Conservation (phyloP, 768 basidiomycete genomes). For the Tephrocybe sp. region DNA sequence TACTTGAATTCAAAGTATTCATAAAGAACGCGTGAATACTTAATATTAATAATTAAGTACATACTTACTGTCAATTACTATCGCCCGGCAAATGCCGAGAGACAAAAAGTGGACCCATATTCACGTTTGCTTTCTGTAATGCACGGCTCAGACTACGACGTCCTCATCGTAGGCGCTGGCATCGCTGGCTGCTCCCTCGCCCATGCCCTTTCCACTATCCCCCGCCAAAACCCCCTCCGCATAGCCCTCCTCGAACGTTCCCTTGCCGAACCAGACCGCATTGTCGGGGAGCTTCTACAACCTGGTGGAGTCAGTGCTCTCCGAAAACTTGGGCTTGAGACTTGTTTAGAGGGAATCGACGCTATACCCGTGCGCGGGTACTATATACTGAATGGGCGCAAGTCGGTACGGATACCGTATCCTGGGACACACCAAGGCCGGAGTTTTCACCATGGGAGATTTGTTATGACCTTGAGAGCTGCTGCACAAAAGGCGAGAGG, state of each 20-base stretch:
- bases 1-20: no score
- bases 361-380: constrained; percentile 83
- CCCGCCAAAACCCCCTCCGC: constrained; percentile 58
- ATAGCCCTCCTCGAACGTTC: constrained; percentile 91
- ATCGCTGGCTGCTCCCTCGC: constrained; percentile 87
- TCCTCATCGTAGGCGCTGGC: constrained; percentile 90
- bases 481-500: constrained; percentile 57
- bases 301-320: constrained; percentile 86
- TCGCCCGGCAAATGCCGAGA: no score
- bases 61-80: no score
- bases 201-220: constrained; percentile 69
- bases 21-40: no score
- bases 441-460: constrained; percentile 92
- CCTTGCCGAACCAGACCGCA: constrained; percentile 89
- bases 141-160: no score
- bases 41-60: no score
- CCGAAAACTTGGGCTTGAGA: constrained; percentile 70
- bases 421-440: constrained; percentile 70
- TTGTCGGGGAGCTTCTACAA: constrained; percentile 96
- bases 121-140: no score
- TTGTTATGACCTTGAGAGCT: constrained; percentile 76
- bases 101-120: no score
- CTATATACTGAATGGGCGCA: constrained; percentile 66
- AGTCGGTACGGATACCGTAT: constrained; percentile 87
- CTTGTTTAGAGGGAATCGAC: constrained; percentile 81